These are phyloP conservation scores for Arabis hirsuta DNA, from an alignment of 345 rosid genomes.

Conservation along the genomic window DNA sequence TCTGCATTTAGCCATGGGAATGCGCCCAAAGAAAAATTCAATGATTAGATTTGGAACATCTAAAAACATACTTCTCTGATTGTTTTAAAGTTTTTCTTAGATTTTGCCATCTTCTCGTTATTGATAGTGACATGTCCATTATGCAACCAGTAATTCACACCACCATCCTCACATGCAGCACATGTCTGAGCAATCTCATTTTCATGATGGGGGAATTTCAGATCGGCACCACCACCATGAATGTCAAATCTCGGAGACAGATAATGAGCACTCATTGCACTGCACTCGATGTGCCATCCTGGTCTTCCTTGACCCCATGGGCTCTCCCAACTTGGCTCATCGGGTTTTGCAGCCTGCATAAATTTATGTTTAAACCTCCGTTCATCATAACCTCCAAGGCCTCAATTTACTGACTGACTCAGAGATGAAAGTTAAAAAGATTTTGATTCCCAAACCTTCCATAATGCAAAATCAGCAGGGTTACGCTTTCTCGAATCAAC, in stretches of 20 bases:
- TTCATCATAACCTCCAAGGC: conserved; percentile 10
- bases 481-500: conserved; percentile 83
- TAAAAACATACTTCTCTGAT: conserved; percentile 61
- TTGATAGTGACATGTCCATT: conserved; percentile 90
- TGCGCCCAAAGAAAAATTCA: not conserved
- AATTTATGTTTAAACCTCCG: conserved; percentile 7
- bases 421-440: not conserved
- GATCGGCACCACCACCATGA: conserved; percentile 88
- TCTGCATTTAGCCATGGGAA: conserved; percentile 9
- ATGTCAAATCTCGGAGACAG: conserved; percentile 72
- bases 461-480: conserved; percentile 90
- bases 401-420: not conserved
- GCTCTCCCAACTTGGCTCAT: conserved; percentile 89
- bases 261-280: conserved; percentile 92
- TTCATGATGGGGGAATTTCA: conserved; percentile 84
- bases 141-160: conserved; percentile 81
- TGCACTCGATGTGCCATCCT: conserved; percentile 99
- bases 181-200: conserved; percentile 89
- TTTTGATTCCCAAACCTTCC: conserved; percentile 64
- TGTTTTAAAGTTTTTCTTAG: conserved; percentile 71
- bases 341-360: conserved; percentile 87
- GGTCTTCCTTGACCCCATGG: conserved; percentile 96
- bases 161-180: conserved; percentile 69
- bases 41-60: not conserved
- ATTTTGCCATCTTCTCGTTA: conserved; percentile 86